phyloP scores from a whole-genome alignment of 2,329 filamentous ascomycete species.

The Colletotrichum camelliae region DNA sequence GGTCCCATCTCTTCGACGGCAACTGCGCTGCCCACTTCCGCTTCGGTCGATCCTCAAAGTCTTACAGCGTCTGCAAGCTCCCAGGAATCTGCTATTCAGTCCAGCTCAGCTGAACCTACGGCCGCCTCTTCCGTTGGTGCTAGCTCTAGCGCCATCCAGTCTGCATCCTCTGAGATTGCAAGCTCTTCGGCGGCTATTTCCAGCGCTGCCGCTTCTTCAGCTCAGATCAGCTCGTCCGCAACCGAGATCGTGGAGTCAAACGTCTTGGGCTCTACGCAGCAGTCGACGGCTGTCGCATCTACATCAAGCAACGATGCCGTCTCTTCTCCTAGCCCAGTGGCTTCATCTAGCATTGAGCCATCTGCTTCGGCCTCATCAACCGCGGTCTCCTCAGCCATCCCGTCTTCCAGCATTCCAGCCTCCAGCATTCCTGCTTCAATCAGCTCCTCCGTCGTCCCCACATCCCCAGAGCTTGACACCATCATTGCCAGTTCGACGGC shows the following conservation, averaged over 20 bases:
- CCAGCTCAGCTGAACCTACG: background rate
- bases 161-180: background rate
- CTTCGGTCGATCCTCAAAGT: background rate
- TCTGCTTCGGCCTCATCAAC: rapidly evolving
- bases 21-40: background rate
- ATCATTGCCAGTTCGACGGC: background rate
- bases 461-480: background rate
- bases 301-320: background rate
- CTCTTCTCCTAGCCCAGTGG: background rate
- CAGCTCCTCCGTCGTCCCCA: background rate
- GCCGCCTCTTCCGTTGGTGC: background rate
- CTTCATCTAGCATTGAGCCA: background rate
- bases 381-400: background rate
- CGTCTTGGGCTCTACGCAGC: background rate
- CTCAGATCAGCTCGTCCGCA: background rate
- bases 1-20: background rate
- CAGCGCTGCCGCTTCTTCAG: background rate
- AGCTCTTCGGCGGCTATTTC: background rate
- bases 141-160: background rate
- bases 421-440: background rate
- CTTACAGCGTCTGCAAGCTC: background rate
- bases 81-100: background rate
- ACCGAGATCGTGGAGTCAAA: background rate
- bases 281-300: background rate
- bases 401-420: background rate